Evolutionary conservation across 2,329 filamentous ascomycete species (phyloP).

Genomic region (Byssochlamys sp.): DNA sequence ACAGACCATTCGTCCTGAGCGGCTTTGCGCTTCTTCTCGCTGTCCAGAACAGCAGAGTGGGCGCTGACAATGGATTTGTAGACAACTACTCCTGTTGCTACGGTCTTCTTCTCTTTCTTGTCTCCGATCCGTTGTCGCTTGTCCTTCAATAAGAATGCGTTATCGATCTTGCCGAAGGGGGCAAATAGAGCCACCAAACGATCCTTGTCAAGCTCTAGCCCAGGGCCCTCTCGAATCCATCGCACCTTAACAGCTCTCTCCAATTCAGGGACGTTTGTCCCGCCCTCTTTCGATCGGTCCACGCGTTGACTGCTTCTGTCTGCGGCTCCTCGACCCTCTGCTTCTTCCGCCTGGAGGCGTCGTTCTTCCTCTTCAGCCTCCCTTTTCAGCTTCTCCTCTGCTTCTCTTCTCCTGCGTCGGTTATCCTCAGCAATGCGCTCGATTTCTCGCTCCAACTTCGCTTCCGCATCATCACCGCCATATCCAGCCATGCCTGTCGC

Average conservation of each 20-base stretch:
- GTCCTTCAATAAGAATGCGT: conserved; percentile 46
- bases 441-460: conserved; percentile 46
- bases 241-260: conserved; percentile 51
- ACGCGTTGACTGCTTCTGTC: conserved; percentile 23
- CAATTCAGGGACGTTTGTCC: conserved; percentile 41
- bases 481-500: conserved; percentile 24
- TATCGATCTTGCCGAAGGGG: conserved; percentile 49
- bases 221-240: conserved; percentile 42
- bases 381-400: conserved; percentile 37
- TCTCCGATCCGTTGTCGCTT: conserved; percentile 45
- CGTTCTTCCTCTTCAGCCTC: conserved; percentile 33
- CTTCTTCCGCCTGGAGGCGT: conserved; percentile 30
- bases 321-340: conserved; percentile 32
- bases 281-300: conserved; percentile 28
- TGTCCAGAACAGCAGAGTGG: conserved; percentile 47
- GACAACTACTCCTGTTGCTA: conserved; percentile 47
- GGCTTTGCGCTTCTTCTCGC: conserved; percentile 24
- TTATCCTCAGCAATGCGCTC: conserved; percentile 45
- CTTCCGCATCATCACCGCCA: conserved; percentile 34
- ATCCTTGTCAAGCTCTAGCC: conserved; percentile 40
- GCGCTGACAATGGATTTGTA: conserved; percentile 50
- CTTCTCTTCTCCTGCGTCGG: conserved; percentile 42
- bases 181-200: conserved; percentile 40
- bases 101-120: conserved; percentile 41
- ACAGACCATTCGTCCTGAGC: conserved; percentile 35